phyloP scores from a whole-genome alignment of 2,329 filamentous ascomycete genomes.

The Tolypocladium paradoxum region DNA sequence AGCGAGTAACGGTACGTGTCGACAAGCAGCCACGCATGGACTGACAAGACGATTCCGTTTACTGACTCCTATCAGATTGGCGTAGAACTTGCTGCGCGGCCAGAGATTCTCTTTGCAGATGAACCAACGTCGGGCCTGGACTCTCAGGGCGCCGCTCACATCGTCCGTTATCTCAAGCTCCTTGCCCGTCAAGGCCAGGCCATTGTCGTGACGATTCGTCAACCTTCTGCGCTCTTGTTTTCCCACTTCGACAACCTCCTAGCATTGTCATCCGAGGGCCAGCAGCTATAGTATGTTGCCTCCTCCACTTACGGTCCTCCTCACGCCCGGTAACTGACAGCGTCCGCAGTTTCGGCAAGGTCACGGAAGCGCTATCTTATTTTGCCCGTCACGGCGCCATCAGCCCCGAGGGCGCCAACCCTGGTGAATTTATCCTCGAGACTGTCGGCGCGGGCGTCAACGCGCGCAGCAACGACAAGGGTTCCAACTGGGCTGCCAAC shows the following conservation, averaged over 20 bases:
- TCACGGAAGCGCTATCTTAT: constrained; percentile 17
- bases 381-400: constrained; percentile 50
- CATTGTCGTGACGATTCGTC: constrained; percentile 48
- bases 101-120: constrained; percentile 49
- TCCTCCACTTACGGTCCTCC: constrained; percentile 30
- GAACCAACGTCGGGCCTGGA: constrained; percentile 48
- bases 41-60: no score
- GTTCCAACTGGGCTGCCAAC: constrained; percentile 55
- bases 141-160: constrained; percentile 44
- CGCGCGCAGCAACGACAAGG: constrained; percentile 63
- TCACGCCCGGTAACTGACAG: constrained; percentile 35
- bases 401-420: constrained; percentile 46
- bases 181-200: constrained; percentile 47
- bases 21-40: no score
- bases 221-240: constrained; percentile 42
- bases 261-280: constrained; percentile 38
- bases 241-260: constrained; percentile 44
- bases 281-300: constrained; percentile 5
- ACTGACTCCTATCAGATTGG: constrained; percentile 21
- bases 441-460: constrained; percentile 25
- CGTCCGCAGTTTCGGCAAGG: no score
- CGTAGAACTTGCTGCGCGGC: constrained; percentile 43
- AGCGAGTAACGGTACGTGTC: constrained; percentile 29
- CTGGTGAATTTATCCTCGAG: constrained; percentile 39
- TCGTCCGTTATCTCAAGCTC: constrained; percentile 47